phyloP scores from a whole-genome alignment of 345 rosid species.

The Euphorbia pulcherrima region DNA sequence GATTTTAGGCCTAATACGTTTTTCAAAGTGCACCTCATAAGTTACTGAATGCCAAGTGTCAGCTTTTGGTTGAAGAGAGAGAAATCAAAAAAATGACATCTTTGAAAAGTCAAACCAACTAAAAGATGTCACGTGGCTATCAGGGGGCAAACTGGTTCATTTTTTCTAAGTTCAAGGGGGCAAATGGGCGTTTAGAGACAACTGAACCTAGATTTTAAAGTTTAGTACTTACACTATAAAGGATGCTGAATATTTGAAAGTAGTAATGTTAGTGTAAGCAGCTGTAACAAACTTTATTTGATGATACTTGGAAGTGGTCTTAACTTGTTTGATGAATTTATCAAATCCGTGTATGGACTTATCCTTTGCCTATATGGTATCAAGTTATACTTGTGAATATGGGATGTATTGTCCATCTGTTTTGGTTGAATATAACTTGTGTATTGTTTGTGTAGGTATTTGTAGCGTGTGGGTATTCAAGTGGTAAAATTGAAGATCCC shows the following conservation, averaged over 20 bases:
- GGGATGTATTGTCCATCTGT: not conserved
- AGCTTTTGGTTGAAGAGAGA: too few species aligned
- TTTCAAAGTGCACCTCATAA: too few species aligned
- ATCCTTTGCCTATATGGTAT: not conserved
- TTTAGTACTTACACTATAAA: not conserved
- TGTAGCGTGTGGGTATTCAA: slow-evolving; percentile 74
- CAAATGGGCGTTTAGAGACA: too few species aligned
- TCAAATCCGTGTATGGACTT: not conserved
- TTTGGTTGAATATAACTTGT: not conserved
- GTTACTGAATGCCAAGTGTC: too few species aligned
- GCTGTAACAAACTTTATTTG: not conserved
- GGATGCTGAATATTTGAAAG: not conserved
- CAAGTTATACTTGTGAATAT: not conserved
- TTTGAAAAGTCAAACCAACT: too few species aligned
- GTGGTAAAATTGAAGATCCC: slow-evolving; percentile 53
- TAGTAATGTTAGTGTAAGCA: not conserved
- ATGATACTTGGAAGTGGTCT: not conserved
- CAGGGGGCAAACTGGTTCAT: too few species aligned
- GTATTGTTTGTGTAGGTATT: slow-evolving; percentile 51
- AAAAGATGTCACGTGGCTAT: too few species aligned
- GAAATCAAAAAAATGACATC: too few species aligned
- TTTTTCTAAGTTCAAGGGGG: too few species aligned
- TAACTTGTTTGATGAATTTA: not conserved
- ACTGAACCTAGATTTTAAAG: too few species aligned
- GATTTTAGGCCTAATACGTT: too few species aligned